Conservation (phyloP, 1,284 basidiomycete species). For the Moesziomyces globuligerus region DNA sequence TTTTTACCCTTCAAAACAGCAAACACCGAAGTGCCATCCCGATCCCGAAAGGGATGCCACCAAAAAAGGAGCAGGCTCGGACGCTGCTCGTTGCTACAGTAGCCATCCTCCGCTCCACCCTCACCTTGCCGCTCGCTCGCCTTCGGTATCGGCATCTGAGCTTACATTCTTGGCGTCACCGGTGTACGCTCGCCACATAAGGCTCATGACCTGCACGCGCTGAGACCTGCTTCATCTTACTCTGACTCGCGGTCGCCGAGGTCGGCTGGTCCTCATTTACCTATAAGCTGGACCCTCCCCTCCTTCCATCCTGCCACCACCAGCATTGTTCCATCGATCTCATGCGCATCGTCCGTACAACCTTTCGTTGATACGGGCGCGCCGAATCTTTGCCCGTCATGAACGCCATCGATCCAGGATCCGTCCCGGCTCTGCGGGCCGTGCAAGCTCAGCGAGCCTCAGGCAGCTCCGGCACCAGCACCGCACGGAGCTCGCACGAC, state of each 20-base stretch:
- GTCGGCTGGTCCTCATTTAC: no score
- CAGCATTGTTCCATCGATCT: background rate
- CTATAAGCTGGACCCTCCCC: no score
- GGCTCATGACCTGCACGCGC: background rate
- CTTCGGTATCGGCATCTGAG: background rate
- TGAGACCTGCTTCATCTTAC: no score
- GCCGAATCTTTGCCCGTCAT: no score
- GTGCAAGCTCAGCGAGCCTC: conserved; percentile 10
- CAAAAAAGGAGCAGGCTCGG: no score
- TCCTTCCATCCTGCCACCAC: background rate
- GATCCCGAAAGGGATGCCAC: background rate
- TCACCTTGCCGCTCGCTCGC: no score
- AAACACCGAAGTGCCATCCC: background rate
- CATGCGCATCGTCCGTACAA: no score
- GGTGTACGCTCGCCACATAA: no score
- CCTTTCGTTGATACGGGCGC: no score
- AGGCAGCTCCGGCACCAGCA: conserved; percentile 6
- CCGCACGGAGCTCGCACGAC: conserved; percentile 24
- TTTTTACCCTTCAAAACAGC: background rate
- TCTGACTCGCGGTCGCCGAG: no score
- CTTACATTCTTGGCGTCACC: background rate
- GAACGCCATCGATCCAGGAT: conserved; percentile 41
- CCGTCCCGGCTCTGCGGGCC: conserved; percentile 26
- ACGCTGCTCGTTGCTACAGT: no score
- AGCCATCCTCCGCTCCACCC: background rate